A percentile compares a stretch with the other conserved stretches of the same genome.
Conservation (phyloP, 805 yeast species). For the Candida berthetii region DNA sequence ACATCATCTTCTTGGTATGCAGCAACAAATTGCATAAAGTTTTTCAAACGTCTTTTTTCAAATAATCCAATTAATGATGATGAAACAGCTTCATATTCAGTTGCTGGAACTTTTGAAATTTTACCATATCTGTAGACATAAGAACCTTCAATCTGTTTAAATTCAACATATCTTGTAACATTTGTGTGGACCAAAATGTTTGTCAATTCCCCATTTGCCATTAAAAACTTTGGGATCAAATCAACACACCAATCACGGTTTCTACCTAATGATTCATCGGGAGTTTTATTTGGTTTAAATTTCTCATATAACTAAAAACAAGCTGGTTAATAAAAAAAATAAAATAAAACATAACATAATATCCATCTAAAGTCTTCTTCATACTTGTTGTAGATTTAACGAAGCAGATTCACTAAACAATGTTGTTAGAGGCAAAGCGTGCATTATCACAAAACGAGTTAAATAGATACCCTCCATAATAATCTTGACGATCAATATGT, state of each 20-base stretch:
- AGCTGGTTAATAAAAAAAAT: neutral
- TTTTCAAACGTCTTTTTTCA: conserved; percentile 93
- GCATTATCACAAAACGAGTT: neutral
- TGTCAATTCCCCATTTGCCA: conserved; percentile 97
- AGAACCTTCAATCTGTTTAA: conserved; percentile 94
- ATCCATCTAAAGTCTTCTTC: too few species aligned
- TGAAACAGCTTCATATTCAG: conserved; percentile 82
- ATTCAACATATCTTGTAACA: conserved; percentile 92
- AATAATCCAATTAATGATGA: conserved; percentile 94
- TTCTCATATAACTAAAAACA: conserved; percentile 58
- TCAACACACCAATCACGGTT: conserved; percentile 98
- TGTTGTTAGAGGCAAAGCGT: neutral
- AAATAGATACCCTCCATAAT: conserved; percentile 61
- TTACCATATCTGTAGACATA: conserved; percentile 82
- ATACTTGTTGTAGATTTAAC: conserved; percentile 55
- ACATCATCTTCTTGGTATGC: conserved; percentile 72
- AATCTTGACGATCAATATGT: conserved; percentile 94
- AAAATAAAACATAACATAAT: too few species aligned
- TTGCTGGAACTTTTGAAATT: conserved; percentile 93
- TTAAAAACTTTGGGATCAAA: conserved; percentile 90
- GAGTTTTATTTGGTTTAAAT: conserved; percentile 71
- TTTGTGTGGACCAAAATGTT: conserved; percentile 93
- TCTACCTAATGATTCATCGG: conserved; percentile 71
- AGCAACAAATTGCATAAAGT: conserved; percentile 83
- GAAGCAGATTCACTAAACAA: conserved; percentile 64